These are phyloP conservation scores for Fraxinus americana DNA, from an alignment of 257 asterid genomes.

Conservation along the genomic window DNA sequence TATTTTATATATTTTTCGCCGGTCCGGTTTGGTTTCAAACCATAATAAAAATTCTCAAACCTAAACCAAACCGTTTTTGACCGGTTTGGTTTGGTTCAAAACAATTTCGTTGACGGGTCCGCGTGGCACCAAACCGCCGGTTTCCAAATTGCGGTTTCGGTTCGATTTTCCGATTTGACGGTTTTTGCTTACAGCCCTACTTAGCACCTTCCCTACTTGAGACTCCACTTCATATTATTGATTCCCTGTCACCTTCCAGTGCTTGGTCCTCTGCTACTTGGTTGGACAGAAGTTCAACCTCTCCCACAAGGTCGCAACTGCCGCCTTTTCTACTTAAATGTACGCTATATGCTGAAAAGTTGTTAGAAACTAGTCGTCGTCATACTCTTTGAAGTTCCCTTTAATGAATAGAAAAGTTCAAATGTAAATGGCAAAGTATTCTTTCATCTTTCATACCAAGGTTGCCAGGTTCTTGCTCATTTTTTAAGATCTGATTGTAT, in stretches of 20 bases:
- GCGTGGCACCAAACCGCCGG: too few species aligned
- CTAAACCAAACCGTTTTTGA: too few species aligned
- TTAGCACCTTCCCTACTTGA: too few species aligned
- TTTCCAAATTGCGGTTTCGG: too few species aligned
- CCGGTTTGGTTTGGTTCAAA: too few species aligned
- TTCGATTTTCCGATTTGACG: too few species aligned
- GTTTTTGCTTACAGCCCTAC: too few species aligned
- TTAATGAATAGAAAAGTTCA: neutral
- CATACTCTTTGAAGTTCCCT: conserved; percentile 6
- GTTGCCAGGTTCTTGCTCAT: conserved; percentile 1
- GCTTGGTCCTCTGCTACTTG: conserved; percentile 39
- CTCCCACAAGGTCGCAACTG: conserved; percentile 27
- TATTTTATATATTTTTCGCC: too few species aligned
- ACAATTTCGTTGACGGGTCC: too few species aligned
- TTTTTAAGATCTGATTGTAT: conserved; percentile 12
- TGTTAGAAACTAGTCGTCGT: conserved; percentile 7
- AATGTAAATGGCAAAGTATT: conserved; percentile 10
- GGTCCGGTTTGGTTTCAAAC: too few species aligned
- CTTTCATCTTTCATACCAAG: conserved; percentile 2
- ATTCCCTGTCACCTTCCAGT: neutral
- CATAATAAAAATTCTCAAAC: too few species aligned
- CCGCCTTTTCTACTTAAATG: conserved; percentile 35
- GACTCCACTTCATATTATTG: too few species aligned
- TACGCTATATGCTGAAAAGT: conserved; percentile 35
- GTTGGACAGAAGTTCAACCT: conserved; percentile 88